phyloP scores from a whole-genome alignment of 768 basidiomycete species.

The Rhizopogon rudus region DNA sequence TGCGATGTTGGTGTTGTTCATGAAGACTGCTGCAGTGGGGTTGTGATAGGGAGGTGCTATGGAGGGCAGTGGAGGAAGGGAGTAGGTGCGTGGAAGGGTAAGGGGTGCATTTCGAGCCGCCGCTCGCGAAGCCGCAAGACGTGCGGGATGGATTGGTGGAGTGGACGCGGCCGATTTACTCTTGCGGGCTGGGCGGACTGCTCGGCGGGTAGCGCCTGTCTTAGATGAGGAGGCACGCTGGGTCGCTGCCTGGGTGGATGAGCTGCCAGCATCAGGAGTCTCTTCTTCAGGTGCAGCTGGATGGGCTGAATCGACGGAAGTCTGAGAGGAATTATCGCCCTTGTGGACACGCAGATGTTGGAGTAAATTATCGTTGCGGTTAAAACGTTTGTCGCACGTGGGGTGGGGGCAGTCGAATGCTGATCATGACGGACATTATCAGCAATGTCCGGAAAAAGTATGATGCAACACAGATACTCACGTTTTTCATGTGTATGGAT shows the following conservation, averaged over 20 bases:
- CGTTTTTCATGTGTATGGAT: constrained; percentile 79
- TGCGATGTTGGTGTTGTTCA: constrained; percentile 32
- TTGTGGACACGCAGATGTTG: constrained; percentile 76
- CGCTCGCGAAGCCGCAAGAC: constrained; percentile 27
- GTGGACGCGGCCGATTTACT: constrained; percentile 31
- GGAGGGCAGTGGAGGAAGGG: constrained; percentile 26
- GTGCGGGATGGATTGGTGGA: constrained; percentile 28
- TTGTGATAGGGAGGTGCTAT: constrained; percentile 22
- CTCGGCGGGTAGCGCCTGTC: constrained; percentile 16
- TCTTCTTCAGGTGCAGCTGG: constrained; percentile 22
- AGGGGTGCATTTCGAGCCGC: constrained; percentile 25
- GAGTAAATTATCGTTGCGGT: constrained; percentile 74
- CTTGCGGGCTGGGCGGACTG: constrained; percentile 27
- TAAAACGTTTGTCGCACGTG: constrained; percentile 68
- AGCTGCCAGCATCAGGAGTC: constrained; percentile 9
- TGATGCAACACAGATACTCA: constrained; percentile 31
- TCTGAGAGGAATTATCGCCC: constrained; percentile 30
- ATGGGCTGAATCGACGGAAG: constrained; percentile 24
- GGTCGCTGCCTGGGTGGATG: constrained; percentile 9
- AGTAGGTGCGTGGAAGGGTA: constrained; percentile 28
- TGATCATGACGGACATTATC: constrained; percentile 28
- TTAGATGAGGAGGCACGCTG: constrained; percentile 22
- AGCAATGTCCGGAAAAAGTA: constrained; percentile 11
- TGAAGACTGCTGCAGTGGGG: constrained; percentile 22
- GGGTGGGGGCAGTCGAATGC: constrained; percentile 70